Evolutionary conservation across 345 rosid species (phyloP).

Genomic region (Psidium friedrichsthalianum): DNA sequence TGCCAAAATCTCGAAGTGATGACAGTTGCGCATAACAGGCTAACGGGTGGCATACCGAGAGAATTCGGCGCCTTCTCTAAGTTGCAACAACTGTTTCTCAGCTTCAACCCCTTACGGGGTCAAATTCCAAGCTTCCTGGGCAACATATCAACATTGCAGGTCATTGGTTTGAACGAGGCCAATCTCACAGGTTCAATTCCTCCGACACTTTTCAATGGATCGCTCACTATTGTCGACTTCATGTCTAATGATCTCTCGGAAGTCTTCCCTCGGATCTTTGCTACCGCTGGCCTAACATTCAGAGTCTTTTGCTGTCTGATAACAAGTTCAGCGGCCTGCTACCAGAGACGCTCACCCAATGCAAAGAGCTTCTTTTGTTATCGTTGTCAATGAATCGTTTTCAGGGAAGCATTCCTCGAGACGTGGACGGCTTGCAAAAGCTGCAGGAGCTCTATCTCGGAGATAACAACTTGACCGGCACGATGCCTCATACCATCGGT

Average conservation of each 20-base stretch:
- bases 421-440: not conserved
- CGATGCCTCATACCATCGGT: not conserved
- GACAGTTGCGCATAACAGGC: not conserved
- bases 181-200: not conserved
- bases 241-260: rapidly evolving
- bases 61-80: not conserved
- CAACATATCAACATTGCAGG: not conserved
- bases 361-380: not conserved
- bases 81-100: not conserved
- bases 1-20: not conserved
- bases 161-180: not conserved
- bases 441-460: not conserved
- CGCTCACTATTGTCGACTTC: not conserved
- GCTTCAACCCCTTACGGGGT: not conserved
- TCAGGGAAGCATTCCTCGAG: not conserved
- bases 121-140: not conserved
- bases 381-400: not conserved
- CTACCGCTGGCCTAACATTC: not conserved
- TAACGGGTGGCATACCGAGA: not conserved
- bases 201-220: not conserved
- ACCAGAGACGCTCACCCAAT: no score
- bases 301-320: not conserved
- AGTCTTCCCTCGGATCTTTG: not conserved
- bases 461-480: not conserved
- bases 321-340: not conserved